These are phyloP conservation scores for Umbelopsis sp. DNA, from an alignment of 192 early-diverging fungal species.

Conservation along the genomic window DNA sequence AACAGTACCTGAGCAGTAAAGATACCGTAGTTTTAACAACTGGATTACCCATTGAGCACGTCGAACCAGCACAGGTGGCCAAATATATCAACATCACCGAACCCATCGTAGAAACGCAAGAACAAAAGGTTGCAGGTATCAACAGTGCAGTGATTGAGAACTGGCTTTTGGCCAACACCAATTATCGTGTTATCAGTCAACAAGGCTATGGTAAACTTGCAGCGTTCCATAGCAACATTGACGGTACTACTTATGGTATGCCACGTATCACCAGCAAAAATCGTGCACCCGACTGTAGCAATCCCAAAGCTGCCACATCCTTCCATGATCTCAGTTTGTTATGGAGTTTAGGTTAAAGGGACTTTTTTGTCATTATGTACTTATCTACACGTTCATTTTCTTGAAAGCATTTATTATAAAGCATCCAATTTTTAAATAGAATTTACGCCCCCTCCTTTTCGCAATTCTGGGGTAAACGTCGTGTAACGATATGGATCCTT, in stretches of 20 bases:
- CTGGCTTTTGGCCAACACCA: slow-evolving; percentile 46
- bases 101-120: slow-evolving; percentile 26
- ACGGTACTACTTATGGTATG: slow-evolving; percentile 33
- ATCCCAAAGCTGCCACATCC: slow-evolving; percentile 21
- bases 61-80: slow-evolving; percentile 41
- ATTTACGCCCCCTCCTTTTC: too few species aligned
- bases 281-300: slow-evolving; percentile 27
- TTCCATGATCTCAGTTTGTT: slow-evolving; percentile 34
- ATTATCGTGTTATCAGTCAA: slow-evolving; percentile 45
- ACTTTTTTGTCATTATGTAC: too few species aligned
- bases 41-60: slow-evolving; percentile 46
- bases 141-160: slow-evolving; percentile 49
- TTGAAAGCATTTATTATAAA: too few species aligned
- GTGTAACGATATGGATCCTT: too few species aligned
- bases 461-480: too few species aligned
- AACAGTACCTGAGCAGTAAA: slow-evolving; percentile 19
- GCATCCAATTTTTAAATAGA: too few species aligned
- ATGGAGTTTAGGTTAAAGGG: slow-evolving; percentile 45
- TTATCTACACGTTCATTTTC: too few species aligned
- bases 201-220: slow-evolving; percentile 49
- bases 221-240: slow-evolving; percentile 42
- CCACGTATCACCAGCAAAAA: slow-evolving; percentile 27
- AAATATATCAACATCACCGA: slow-evolving; percentile 44
- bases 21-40: slow-evolving; percentile 36
- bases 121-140: slow-evolving; percentile 33